Conservation (phyloP, 768 basidiomycete genomes). For the Lanmaoa rubissima region DNA sequence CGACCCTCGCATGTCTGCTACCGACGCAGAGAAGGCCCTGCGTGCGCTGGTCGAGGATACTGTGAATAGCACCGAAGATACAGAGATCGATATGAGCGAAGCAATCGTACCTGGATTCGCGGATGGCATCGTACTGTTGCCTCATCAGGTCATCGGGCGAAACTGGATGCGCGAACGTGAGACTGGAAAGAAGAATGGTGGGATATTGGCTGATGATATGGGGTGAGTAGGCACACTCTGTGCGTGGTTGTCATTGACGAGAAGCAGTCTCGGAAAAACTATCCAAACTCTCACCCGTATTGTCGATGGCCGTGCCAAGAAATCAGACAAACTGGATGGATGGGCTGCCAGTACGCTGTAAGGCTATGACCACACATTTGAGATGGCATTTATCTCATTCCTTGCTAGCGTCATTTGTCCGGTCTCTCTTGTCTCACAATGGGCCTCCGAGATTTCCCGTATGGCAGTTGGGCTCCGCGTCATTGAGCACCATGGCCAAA, state of each 20-base stretch:
- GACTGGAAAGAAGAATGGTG: conserved; percentile 72
- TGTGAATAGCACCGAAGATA: conserved; percentile 50
- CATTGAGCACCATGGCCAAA: conserved; percentile 79
- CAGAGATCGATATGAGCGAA: conserved; percentile 56
- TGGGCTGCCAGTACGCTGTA: conserved; percentile 74
- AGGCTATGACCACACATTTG: conserved; percentile 22
- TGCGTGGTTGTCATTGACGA: conserved; percentile 4
- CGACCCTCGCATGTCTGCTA: conserved; percentile 38
- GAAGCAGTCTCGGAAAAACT: conserved; percentile 74
- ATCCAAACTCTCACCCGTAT: conserved; percentile 89
- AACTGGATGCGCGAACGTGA: conserved; percentile 89
- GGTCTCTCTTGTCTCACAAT: conserved; percentile 84
- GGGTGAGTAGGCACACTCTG: conserved; percentile 45
- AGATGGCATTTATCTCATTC: not conserved
- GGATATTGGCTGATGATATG: conserved; percentile 92
- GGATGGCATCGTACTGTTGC: conserved; percentile 66
- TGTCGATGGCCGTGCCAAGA: conserved; percentile 72
- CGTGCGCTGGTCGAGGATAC: conserved; percentile 72
- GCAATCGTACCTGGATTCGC: conserved; percentile 76
- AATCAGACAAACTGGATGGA: conserved; percentile 67
- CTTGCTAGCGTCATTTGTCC: conserved; percentile 77
- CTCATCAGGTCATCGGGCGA: conserved; percentile 86
- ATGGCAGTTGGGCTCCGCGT: conserved; percentile 68
- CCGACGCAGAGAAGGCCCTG: conserved; percentile 75
- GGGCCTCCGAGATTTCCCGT: conserved; percentile 81